These are phyloP conservation scores for Ramaria sp. DNA, from an alignment of 768 basidiomycete species.

Conservation along the genomic window DNA sequence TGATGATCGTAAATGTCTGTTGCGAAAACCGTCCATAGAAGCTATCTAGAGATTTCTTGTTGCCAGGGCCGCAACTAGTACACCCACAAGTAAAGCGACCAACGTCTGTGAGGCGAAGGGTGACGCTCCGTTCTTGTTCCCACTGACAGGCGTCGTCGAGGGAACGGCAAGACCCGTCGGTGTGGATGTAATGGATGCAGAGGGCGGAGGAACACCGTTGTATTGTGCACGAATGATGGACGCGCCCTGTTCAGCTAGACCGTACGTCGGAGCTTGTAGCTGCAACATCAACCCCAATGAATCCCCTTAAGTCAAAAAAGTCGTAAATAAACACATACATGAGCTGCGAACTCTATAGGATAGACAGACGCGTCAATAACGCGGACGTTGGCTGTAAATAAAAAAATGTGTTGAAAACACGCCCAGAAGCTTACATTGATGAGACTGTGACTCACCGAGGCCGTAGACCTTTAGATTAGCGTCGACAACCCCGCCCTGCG, in stretches of 20 bases:
- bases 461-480: constrained; percentile 47
- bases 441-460: constrained; percentile 21
- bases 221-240: constrained; percentile 30
- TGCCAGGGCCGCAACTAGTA: too few species aligned
- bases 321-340: constrained; percentile 19
- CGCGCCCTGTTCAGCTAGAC: constrained; percentile 38
- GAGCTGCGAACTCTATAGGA: constrained; percentile 41
- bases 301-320: not conserved
- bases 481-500: constrained; percentile 48
- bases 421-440: not conserved
- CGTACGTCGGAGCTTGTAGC: constrained; percentile 24
- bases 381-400: constrained; percentile 44
- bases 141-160: not conserved
- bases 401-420: constrained; percentile 2
- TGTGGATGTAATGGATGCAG: constrained; percentile 8
- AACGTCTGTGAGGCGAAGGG: not conserved
- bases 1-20: too few species aligned
- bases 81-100: too few species aligned
- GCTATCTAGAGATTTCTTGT: too few species aligned
- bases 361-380: constrained; percentile 49
- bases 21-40: too few species aligned
- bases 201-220: constrained; percentile 18
- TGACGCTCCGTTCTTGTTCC: not conserved
- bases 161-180: constrained; percentile 5
- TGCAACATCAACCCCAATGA: constrained; percentile 6